Evolutionary conservation across 805 yeast genomes (phyloP), one percentile per base, ranked within the genome.

Genomic region (Saccharomycopsis javanensis): DNA sequence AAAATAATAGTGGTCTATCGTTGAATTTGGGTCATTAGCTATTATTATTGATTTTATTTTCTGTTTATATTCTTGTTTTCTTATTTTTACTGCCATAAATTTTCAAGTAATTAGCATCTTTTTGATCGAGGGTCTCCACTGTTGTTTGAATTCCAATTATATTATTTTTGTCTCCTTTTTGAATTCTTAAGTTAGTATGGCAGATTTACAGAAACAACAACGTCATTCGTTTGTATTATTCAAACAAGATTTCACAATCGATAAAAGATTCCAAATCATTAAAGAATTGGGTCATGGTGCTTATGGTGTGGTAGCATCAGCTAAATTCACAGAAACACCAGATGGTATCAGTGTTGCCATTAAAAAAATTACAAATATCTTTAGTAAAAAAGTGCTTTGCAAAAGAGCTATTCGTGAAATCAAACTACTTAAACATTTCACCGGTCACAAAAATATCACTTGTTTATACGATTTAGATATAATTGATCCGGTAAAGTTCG

Each of bases 211-310:
- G 25, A 55, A 57, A 7, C 60, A 57, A 51, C 57, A 59, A 50
- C 59, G 61, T 46, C 60, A 55, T 13, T 42, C 48, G 13, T 42
- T 42, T 20, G 48, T 42, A 11, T 42, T 86, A 42, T 86, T 81
- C 72, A 87, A 87, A 67, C 99, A 94, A 72, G 96, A 89, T 67
- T 94, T 94, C 69, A 81, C 91, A 48, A 91, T 94, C 57, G 98
- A 94, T 70, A 82, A 81, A 63, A 75, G 97, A 55, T 89, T 92
- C 69, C 88, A 89, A 67, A 79, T 94, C 64, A 88, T 89, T 58
- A 88, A 91, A 66, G 98, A 94, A 64, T 79, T 94, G 42, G 99
- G 99, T 4, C 97, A 94, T 65, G 99, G 99, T 11, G 98, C 99
- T 0, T 94, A 94, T 67, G 99, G 99, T 46, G 85, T 92, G 3